These are phyloP conservation scores for Fusarium circinatum DNA, from an alignment of 2,329 filamentous ascomycete genomes.

Conservation along the genomic window DNA sequence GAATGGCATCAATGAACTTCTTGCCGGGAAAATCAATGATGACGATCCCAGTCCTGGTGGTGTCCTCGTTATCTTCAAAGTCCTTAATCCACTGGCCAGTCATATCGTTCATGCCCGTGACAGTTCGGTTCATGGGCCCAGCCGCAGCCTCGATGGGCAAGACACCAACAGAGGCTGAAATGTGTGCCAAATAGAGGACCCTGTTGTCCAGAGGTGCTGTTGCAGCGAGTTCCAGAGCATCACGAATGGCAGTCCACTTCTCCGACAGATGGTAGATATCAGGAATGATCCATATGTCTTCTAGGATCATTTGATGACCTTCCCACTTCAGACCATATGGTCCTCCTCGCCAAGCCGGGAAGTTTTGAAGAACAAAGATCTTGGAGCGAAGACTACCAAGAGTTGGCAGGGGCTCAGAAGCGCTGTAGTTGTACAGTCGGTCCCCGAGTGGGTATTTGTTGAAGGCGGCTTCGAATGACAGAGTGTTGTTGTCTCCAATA, in stretches of 20 bases:
- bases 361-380: conserved; percentile 61
- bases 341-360: conserved; percentile 44
- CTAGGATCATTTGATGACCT: conserved; percentile 56
- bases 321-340: conserved; percentile 59
- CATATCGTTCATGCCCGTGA: conserved; percentile 61
- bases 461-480: conserved; percentile 59
- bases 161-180: conserved; percentile 60
- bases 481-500: conserved; percentile 48
- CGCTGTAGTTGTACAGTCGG: conserved; percentile 52
- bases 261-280: conserved; percentile 55
- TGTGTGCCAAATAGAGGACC: conserved; percentile 57
- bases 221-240: conserved; percentile 53
- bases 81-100: conserved; percentile 57
- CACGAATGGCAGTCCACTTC: conserved; percentile 58
- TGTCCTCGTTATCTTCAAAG: conserved; percentile 39
- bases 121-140: conserved; percentile 54
- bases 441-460: conserved; percentile 51
- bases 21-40: conserved; percentile 61
- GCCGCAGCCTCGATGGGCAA: conserved; percentile 62
- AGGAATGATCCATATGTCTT: conserved; percentile 59
- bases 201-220: conserved; percentile 48
- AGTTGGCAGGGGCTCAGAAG: conserved; percentile 51
- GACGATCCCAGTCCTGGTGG: conserved; percentile 55
- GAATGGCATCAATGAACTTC: conserved; percentile 54
- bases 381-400: conserved; percentile 58